Evolutionary conservation across 805 yeast species (phyloP), one percentile per base, ranked within the genome.

Genomic region (Saccharomycopsis fermentans): DNA sequence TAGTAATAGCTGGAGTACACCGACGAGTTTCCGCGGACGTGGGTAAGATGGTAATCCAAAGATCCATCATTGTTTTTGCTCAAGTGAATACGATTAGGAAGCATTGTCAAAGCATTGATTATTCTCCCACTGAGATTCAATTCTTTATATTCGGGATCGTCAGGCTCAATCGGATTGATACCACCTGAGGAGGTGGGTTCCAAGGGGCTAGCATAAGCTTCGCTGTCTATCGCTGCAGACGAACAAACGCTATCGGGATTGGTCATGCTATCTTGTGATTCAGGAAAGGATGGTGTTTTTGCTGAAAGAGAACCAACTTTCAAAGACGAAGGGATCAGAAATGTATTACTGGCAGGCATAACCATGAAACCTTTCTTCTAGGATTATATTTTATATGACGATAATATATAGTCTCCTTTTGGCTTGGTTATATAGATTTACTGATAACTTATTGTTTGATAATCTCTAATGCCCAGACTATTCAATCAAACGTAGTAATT

Each of bases 21-120:
- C 0, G 97, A 95, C 9, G 94, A 83, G 65, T 88, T 87, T 1
- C 98, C 98, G 8, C 94, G 77, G 12, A 83, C 73, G 43, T 84
- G 82, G 27, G 47, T 21, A 4, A 55, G 57, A 77, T 79, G 48
- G 84, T 80, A 56, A 77, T 77, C 89, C 87, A 84, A 19, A 64
- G 62, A 26, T 9, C 55, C 61, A 32, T 67, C 66, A 53, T 65
- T 64, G 55, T 63, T 64, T n/a, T 69, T 70, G 27, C 67, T 69
- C 47, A 73, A 68, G 67, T 71, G 73, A 58, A 86, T 80, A 61
- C 80, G 84, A 54, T 81, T 78, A 3, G 94, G 90, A 58, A 87
- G 74, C 63, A 78, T 80, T 16, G 91, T 80, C 76, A 84, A 80
- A 54, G 82, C 87, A 60, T 81, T 79, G 63, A 87, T 70, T 55